Evolutionary conservation across 371 early-diverging fungal genomes (phyloP).

Genomic region (Rhizomucor pusillus): DNA sequence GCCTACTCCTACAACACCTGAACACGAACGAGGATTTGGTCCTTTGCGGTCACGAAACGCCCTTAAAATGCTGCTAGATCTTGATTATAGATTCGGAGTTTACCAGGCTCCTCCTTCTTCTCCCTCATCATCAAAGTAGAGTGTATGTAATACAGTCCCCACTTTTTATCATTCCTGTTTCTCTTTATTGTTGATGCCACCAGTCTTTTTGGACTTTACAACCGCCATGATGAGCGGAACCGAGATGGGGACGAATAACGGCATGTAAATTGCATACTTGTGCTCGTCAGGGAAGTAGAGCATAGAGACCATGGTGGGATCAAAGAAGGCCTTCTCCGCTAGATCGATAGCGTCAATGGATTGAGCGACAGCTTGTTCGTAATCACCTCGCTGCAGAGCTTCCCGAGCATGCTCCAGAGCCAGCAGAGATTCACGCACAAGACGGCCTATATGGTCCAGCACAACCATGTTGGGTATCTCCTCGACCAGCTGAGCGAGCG

Average conservation of each 20-base stretch:
- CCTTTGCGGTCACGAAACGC: slow-evolving; percentile 61
- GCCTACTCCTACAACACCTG: slow-evolving; percentile 14
- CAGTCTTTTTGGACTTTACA: slow-evolving; percentile 22
- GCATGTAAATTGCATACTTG: slow-evolving; percentile 95
- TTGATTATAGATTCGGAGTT: slow-evolving; percentile 59
- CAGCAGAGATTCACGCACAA: slow-evolving; percentile 48
- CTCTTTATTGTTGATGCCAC: background rate
- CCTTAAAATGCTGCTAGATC: slow-evolving; percentile 62
- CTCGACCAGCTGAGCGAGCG: slow-evolving; percentile 74
- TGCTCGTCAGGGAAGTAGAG: slow-evolving; percentile 97
- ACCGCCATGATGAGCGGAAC: slow-evolving; percentile 69
- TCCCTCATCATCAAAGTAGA: slow-evolving; percentile 3
- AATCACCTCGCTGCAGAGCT: slow-evolving; percentile 28
- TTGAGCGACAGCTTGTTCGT: slow-evolving; percentile 42
- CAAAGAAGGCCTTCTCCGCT: slow-evolving; percentile 92
- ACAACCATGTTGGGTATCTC: slow-evolving; percentile 92
- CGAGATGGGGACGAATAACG: slow-evolving; percentile 90
- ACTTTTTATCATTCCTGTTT: background rate
- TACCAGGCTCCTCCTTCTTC: slow-evolving; percentile 22
- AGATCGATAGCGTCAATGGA: slow-evolving; percentile 64
- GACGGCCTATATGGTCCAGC: slow-evolving; percentile 72
- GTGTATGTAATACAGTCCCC: background rate
- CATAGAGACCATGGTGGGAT: slow-evolving; percentile 95
- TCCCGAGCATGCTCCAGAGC: slow-evolving; percentile 20
- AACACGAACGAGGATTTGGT: slow-evolving; percentile 33